phyloP scores from a whole-genome alignment of 2,329 filamentous ascomycete genomes.

The Erysiphe pulchra region DNA sequence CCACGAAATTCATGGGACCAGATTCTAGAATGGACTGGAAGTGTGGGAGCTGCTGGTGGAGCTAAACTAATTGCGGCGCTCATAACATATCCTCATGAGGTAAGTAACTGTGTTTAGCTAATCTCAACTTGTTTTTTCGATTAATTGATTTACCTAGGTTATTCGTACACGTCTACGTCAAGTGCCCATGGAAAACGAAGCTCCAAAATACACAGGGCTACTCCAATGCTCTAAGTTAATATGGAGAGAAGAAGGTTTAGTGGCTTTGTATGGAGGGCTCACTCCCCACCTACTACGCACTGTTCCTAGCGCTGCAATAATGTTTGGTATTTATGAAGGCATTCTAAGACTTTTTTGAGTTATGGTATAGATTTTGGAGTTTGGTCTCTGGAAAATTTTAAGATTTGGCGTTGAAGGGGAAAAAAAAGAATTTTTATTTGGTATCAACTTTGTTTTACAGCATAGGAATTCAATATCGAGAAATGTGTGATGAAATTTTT shows the following conservation, averaged over 20 bases:
- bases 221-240: conserved; percentile 72
- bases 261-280: conserved; percentile 67
- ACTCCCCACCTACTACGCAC: conserved; percentile 79
- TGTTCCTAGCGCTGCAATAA: conserved; percentile 80
- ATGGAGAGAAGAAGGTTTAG: conserved; percentile 68
- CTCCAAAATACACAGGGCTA: conserved; percentile 68
- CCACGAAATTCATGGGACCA: conserved; percentile 46
- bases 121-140: too few relatives aligned
- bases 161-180: conserved; percentile 66
- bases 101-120: conserved; percentile 15
- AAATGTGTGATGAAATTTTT: too few relatives aligned
- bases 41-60: conserved; percentile 50
- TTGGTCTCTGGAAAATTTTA: neutral
- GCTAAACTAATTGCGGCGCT: conserved; percentile 71
- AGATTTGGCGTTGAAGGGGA: neutral
- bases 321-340: conserved; percentile 59
- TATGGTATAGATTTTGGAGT: neutral
- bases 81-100: conserved; percentile 80
- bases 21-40: conserved; percentile 53
- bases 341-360: conserved; percentile 10
- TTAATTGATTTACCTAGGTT: conserved; percentile 22
- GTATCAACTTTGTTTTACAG: too few relatives aligned
- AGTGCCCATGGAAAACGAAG: conserved; percentile 45
- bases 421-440: neutral
- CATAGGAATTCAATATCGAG: too few relatives aligned